Evolutionary conservation across 2,329 filamentous ascomycete genomes (phyloP), one percentile per base, ranked within the genome.

Genomic region (Zymoseptoria ardabiliae): DNA sequence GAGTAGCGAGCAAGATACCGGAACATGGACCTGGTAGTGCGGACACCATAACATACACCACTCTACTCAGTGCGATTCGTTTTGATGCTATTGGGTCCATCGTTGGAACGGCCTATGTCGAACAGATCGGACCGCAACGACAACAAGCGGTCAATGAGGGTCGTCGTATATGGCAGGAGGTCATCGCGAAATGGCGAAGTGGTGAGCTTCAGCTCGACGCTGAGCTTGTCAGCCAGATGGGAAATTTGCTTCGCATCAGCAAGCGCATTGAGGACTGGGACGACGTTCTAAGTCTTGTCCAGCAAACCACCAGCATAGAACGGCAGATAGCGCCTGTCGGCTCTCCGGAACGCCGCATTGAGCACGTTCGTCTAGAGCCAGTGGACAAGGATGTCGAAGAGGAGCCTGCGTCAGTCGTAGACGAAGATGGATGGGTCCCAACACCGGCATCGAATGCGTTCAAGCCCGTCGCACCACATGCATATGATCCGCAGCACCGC

Each of bases 291-390:
- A 83, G 83, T 48, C 78, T 97, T 20, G 75, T 95, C n/a, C 82
- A 91, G 65, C 87, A 96, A 74, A 89, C 91, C 0, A 92, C 93
- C 85, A 82, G 84, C 53, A 82, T 96, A 50, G 84, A 87, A 35
- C 82, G 84, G 77, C 65, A 78, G 73, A 66, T 79, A 65, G 68
- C 73, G 65, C 72, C 70, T 53, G 55, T 77, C 17, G 65, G 73
- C 53, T 67, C 61, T 53, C 35, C 64, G 10, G 64, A 67, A 10
- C 64, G 72, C 9, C 60, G 66, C 19, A 65, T 57, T 5, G 61
- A 63, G n/a, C 70, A 72, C 58, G 64, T 73, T 4, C 58, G 57
- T n/a, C 25, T 57, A 13, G 52, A 53, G 11, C 45, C 57, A 17
- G 54, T 55, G 50, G 48, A 60, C 17, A 56, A 57, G 20, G 61